phyloP scores from a whole-genome alignment of 768 basidiomycete genomes.

The Boletus bicolor region DNA sequence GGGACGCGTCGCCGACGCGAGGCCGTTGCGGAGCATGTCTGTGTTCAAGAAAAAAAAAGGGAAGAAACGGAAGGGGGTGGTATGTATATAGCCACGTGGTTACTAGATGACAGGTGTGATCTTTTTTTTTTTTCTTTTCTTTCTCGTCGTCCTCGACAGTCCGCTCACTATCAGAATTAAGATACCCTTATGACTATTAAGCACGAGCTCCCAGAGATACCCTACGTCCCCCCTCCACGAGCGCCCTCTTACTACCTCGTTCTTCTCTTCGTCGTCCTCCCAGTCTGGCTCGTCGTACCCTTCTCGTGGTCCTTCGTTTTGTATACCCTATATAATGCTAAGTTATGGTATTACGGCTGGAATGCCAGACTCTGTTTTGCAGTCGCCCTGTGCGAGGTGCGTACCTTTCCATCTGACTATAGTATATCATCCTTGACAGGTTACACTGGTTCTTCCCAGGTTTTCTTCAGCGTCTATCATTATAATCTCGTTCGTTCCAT shows the following conservation, averaged over 20 bases:
- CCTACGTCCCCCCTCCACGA: conserved; percentile 37
- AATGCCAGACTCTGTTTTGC: conserved; percentile 40
- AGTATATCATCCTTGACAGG: neutral
- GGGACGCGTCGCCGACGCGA: conserved; percentile 56
- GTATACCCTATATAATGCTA: conserved; percentile 44
- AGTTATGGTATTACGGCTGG: conserved; percentile 42
- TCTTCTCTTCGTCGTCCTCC: conserved; percentile 52
- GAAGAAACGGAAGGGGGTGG: conserved; percentile 28
- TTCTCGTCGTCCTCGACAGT: neutral
- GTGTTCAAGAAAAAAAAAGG: conserved; percentile 27
- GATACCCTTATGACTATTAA: conserved; percentile 11
- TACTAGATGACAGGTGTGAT: neutral
- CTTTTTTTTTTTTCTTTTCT: neutral
- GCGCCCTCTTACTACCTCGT: conserved; percentile 56
- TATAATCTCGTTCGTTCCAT: conserved; percentile 47
- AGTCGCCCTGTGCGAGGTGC: conserved; percentile 59
- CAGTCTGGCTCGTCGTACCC: conserved; percentile 62
- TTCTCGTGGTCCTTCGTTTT: conserved; percentile 62
- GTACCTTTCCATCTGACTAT: conserved; percentile 6
- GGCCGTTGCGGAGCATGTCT: conserved; percentile 63
- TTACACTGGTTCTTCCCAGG: conserved; percentile 37
- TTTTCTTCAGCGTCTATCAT: conserved; percentile 68
- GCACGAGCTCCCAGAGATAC: conserved; percentile 33
- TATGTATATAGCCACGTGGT: neutral
- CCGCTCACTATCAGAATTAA: neutral